A percentile compares a stretch with the other conserved stretches of the same genome.
Conservation (phyloP, 2,329 filamentous ascomycete genomes). For the Colletotrichum chrysophilum region DNA sequence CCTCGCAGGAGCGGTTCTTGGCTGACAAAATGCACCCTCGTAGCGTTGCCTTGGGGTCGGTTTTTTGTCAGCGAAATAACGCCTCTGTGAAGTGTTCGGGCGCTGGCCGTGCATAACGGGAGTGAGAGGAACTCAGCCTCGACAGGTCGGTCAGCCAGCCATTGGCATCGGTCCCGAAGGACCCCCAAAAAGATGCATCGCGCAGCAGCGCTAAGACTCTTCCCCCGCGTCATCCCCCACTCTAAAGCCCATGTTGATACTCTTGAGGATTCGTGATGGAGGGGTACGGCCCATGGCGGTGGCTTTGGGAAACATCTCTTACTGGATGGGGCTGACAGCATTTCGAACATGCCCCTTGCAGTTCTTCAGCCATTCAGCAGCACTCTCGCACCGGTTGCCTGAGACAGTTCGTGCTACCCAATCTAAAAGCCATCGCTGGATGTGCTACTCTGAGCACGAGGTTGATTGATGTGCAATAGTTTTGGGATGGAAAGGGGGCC, state of each 20-base stretch:
- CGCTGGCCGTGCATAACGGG: slow-evolving; percentile 1
- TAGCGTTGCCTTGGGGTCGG: neutral
- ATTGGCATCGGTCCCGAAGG: slow-evolving; percentile 12
- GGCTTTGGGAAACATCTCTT: slow-evolving; percentile 1
- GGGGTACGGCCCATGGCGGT: slow-evolving; percentile 4
- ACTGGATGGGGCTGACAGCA: neutral
- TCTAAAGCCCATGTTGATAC: neutral
- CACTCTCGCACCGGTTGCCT: slow-evolving; percentile 2
- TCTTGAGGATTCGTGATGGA: slow-evolving; percentile 4
- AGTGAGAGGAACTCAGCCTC: slow-evolving; percentile 5
- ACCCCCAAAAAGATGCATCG: neutral
- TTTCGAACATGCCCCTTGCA: neutral
- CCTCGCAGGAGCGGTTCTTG: neutral
- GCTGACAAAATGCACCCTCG: neutral
- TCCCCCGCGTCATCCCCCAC: slow-evolving; percentile 1
- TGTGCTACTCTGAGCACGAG: neutral
- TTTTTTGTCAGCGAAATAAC: neutral
- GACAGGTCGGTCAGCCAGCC: neutral
- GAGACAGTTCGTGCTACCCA: slow-evolving; percentile 1
- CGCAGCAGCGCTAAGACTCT: slow-evolving; percentile 11
- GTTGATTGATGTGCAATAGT: neutral
- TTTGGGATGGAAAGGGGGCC: neutral
- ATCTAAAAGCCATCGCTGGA: neutral
- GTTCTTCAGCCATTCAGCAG: neutral
- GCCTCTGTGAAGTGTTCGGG: neutral